A percentile compares a stretch with the other conserved stretches of the same genome.
Evolutionary conservation across 208 protist genomes (phyloP).

Genomic region (Strigomonas culicis): DNA sequence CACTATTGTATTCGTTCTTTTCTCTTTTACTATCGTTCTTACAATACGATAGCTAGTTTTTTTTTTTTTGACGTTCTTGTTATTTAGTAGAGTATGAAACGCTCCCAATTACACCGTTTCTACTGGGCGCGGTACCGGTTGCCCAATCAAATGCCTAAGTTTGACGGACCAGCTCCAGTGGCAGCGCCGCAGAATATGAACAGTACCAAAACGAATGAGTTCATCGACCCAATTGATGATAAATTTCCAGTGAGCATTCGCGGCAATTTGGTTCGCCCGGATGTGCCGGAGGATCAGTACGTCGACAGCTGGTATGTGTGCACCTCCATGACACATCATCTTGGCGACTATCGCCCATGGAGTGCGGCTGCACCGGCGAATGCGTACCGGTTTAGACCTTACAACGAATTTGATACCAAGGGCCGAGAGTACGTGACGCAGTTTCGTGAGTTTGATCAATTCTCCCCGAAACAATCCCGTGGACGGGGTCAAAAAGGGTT

Average conservation of each 20-base stretch:
- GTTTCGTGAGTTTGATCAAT: constrained; percentile 54
- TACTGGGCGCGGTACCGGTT: constrained; percentile 90
- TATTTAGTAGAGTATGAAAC: constrained; percentile 28
- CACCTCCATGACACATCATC: constrained; percentile 85
- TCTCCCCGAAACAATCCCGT: constrained; percentile 30
- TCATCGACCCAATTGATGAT: constrained; percentile 89
- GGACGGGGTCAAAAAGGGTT: constrained; percentile 72
- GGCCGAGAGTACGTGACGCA: constrained; percentile 81
- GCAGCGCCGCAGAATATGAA: constrained; percentile 90
- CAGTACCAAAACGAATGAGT: constrained; percentile 87
- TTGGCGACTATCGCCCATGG: constrained; percentile 85
- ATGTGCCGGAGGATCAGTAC: constrained; percentile 87
- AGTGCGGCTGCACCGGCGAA: constrained; percentile 74
- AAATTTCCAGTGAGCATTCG: constrained; percentile 86
- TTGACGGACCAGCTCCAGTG: constrained; percentile 81
- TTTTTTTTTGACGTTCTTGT: not conserved
- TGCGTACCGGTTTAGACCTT: constrained; percentile 80
- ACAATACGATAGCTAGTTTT: not conserved
- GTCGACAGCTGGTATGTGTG: constrained; percentile 90
- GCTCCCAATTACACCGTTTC: constrained; percentile 33
- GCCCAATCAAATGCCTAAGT: constrained; percentile 77
- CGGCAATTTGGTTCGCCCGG: constrained; percentile 67
- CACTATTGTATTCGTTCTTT: not conserved
- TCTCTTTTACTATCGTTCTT: not conserved
- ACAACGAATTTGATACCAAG: constrained; percentile 85